Base-by-base conservation (phyloP, 1,284 basidiomycete species). In the Melanopsichium pennsylvanicum region DNA sequence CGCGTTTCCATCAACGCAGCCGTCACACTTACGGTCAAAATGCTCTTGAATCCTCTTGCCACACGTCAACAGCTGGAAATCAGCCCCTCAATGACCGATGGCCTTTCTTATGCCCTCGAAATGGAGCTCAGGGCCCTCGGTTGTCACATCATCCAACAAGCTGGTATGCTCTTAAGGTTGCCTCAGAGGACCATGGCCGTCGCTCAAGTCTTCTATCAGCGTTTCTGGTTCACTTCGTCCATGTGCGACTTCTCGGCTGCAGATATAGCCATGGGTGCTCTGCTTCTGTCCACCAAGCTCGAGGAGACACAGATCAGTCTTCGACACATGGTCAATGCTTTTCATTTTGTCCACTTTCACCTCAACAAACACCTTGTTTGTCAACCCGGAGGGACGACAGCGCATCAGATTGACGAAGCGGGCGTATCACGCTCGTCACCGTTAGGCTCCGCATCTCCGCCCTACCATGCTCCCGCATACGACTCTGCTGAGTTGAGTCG, bases 161-260 rank as follows among this genome's bases (percentile, higher is more conserved):
- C 93, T 3, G 95, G 94, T 23, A 86, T 94, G 38, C 86, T 97
- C 42, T 85, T 97, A 52, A 88, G 88, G 77, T 89, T 95, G 90
- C 96, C 97, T 60, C 96, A 99, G 81, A 92, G 93, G 35, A 93
- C 93, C 7, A 91, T 96, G 73, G 93, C 95, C 5, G 92, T 93
- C 0, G 96, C 96, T 0, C 94, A 97, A 80, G 92, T 97, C 33
- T 83, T 99, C 4, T 95, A 95, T 80, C 95, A 98, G 70, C 86
- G 95, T 25, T 99, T 98, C 85, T 98, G 90, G 90, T 97, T 88
- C 83, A 92, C 96, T 15, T 89, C 90, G 5, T 96, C 93, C 4
- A 88, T 98, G 87, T 89, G 90, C 76, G 90, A 93, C 59, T 99
- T 95, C 81, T 88, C 91, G 22, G 88, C 96, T 56, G 89, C 88